Base-by-base conservation (phyloP, 106 monocot genomes). In the Vanilla planifolia region DNA sequence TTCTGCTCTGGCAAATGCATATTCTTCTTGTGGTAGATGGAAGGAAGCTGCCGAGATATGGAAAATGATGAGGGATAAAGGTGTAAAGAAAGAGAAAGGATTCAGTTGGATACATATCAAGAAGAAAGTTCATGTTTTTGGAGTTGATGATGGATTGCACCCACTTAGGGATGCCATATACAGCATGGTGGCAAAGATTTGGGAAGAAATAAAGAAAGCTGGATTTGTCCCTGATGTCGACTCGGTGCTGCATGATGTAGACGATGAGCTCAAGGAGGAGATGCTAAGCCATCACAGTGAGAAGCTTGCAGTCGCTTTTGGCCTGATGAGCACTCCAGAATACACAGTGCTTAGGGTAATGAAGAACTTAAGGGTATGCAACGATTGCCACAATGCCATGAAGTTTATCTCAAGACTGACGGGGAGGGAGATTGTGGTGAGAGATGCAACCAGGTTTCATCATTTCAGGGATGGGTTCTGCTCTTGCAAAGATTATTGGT, bases 301-400 rank as follows among this genome's bases (percentile, higher is more conserved):
- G 65, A 93, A 93, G 70, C 79, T 93, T 63, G 89, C 89, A 4
- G 77, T 93, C 47, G 82, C 89, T 4, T 93, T 74, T 70, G 93
- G 85, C 3, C 75, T 93, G 68, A 79, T 93, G 16, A 79, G 75
- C 26, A 94, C 83, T 3, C 72, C 82, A 1, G 85, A 89, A 52
- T 73, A 77, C 10, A 75, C 82, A 26, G 73, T 82, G 34, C 40
- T 89, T 63, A 78, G 80, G 64, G 80, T 89, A 25, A 89, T 94
- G 83, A 94, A 94, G 77, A 94, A 89, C 63, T 70, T 94, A 26
- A 79, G 89, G 48, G 89, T 94, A 1, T 94, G 85, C 41, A 89
- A 83, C 48, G 89, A 93, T 15, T 93, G 89, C 43, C 89, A 93
- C 60, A 63, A 71, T 61, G 88, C 93, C 7, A 85, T 93, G 36